Evolutionary conservation across 2,329 filamentous ascomycete genomes (phyloP), one percentile per base, ranked within the genome.

Genomic region (Piedraia hortae): DNA sequence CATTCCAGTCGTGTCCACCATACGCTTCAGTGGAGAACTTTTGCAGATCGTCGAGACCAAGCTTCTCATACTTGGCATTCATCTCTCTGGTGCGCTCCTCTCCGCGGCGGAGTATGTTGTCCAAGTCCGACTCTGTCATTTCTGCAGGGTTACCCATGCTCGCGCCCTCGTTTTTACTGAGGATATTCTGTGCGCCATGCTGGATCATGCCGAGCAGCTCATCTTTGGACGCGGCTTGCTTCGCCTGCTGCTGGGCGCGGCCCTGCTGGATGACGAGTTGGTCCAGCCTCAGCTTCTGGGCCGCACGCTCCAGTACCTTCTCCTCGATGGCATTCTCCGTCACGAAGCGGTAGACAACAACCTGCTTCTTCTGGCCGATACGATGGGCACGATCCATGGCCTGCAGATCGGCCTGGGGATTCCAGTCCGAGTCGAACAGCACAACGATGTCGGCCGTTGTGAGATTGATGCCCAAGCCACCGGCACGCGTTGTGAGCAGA

Each of bases 301-400:
- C 85, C 13, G 85, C 85, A 44, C 85, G 69, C 47, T 97, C 82
- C 21, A 97, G 53, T 6, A 97, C 85, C 50, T 97, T 93, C 48
- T 97, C 85, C 41, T 97, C 85, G 28, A 97, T 93, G 1, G 85
- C 85, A 39, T 90, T 88, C 42, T 97, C 85, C 0, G 88, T 97
- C 12, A 97, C 74, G 36, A 97, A 91, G 28, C 85, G 65, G 51
- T 90, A 97, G 3, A 97, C 85, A 19, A 80, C 62, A 6, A 97
- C 85, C 43, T 97, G 85, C 50, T 97, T 97, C 4, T 77, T 97
- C 50, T 97, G 85, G 17, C 85, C 85, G 35, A 97, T 97, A 50
- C 85, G 77, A 51, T 97, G 85, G 22, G 85, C 85, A 42, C 85
- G 74, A 40, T 97, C 85, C 85, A 97, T 97, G 25, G 85, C 85